Evolutionary conservation across 2,329 filamentous ascomycete species (phyloP).

Genomic region (Diaporthe australafricana): DNA sequence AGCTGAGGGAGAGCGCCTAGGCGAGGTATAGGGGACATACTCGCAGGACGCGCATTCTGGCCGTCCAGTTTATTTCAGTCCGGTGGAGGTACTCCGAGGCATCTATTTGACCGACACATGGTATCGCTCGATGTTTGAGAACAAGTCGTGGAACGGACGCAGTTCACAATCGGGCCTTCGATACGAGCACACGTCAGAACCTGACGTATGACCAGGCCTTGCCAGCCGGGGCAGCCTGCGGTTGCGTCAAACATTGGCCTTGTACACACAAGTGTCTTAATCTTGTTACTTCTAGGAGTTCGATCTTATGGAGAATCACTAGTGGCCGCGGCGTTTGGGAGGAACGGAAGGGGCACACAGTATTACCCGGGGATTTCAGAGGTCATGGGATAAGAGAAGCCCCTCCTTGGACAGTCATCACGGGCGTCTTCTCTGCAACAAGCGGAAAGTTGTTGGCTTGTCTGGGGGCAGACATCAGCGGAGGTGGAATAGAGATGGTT

Average conservation of each 20-base stretch:
- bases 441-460: neutral
- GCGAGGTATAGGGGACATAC: neutral
- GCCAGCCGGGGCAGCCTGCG: neutral
- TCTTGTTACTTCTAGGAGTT: neutral
- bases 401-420: constrained; percentile 8
- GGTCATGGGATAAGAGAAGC: neutral
- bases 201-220: neutral
- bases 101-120: neutral
- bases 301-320: neutral
- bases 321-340: constrained; percentile 11
- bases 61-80: neutral
- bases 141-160: neutral
- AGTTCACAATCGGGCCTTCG: neutral
- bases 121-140: neutral
- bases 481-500: neutral
- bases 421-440: neutral
- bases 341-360: neutral
- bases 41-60: constrained; percentile 23
- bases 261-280: constrained; percentile 21
- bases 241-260: neutral
- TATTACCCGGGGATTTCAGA: neutral
- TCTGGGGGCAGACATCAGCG: neutral
- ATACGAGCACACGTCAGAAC: neutral
- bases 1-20: neutral
- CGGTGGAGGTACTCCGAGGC: neutral